phyloP scores from a whole-genome alignment of 2,329 filamentous ascomycete species.

The Didymella pomorum region DNA sequence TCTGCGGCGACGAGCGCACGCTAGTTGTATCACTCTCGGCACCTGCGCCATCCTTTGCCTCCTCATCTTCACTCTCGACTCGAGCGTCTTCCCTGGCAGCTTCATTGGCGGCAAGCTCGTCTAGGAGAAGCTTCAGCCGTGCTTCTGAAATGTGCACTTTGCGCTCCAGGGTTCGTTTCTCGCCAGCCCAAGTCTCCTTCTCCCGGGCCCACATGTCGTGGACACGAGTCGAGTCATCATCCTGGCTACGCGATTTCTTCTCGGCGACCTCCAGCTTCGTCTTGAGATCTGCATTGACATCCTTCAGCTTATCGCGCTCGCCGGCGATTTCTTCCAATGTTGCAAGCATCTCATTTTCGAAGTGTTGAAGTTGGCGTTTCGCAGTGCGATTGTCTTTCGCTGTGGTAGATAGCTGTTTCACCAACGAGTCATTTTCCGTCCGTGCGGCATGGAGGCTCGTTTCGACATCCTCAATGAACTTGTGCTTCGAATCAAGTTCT shows the following conservation, averaged over 20 bases:
- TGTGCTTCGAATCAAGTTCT: slow-evolving; percentile 89
- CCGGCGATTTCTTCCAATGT: slow-evolving; percentile 82
- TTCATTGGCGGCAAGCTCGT: slow-evolving; percentile 81
- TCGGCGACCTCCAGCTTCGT: slow-evolving; percentile 79
- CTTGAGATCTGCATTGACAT: slow-evolving; percentile 74
- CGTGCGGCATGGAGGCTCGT: slow-evolving; percentile 73
- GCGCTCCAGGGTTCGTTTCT: slow-evolving; percentile 81
- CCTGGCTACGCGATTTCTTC: slow-evolving; percentile 78
- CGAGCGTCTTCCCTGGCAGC: slow-evolving; percentile 51
- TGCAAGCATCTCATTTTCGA: slow-evolving; percentile 88
- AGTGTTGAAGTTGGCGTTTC: slow-evolving; percentile 83
- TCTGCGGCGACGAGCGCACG: slow-evolving; percentile 65
- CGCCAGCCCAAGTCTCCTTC: slow-evolving; percentile 83
- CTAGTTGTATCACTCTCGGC: slow-evolving; percentile 74
- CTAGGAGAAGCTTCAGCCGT: slow-evolving; percentile 81
- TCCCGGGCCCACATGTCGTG: slow-evolving; percentile 86
- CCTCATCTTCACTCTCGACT: slow-evolving; percentile 67
- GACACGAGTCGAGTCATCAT: slow-evolving; percentile 81
- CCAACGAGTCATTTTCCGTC: slow-evolving; percentile 76
- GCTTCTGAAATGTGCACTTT: slow-evolving; percentile 90
- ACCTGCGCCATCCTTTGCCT: slow-evolving; percentile 63
- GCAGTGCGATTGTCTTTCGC: slow-evolving; percentile 80
- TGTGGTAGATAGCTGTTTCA: slow-evolving; percentile 67
- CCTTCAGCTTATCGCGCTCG: slow-evolving; percentile 85
- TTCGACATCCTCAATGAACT: slow-evolving; percentile 86